A percentile compares a stretch with the other conserved stretches of the same genome.
Evolutionary conservation across 148 eudicot genomes (phyloP).

Genomic region (Heliamphora exappendiculata): DNA sequence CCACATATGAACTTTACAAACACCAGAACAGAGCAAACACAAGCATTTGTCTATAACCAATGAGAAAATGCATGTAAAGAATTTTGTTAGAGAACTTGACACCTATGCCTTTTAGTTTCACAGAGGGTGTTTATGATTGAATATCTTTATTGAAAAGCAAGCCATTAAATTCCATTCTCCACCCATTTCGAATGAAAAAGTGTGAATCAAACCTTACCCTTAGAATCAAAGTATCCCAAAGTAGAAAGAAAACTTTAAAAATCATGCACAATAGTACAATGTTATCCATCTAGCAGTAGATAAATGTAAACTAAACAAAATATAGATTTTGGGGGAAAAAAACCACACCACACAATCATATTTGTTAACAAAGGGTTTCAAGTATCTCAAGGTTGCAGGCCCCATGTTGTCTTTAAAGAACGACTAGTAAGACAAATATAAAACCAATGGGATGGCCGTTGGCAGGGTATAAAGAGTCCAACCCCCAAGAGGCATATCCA

Average conservation of each 20-base stretch:
- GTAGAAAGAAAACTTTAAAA: constrained; percentile 8
- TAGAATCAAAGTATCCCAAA: not conserved
- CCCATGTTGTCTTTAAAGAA: constrained; percentile 4
- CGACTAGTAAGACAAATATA: constrained; percentile 2
- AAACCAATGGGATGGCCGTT: constrained; percentile 7
- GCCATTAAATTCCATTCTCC: too few species aligned
- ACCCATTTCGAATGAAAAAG: too few species aligned
- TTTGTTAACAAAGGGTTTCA: not conserved
- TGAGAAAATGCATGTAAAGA: not conserved
- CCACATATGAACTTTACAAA: not conserved
- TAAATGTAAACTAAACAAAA: not conserved
- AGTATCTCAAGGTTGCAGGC: constrained; percentile 17
- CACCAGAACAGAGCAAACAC: not conserved
- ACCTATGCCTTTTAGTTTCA: not conserved
- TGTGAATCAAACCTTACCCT: too few species aligned
- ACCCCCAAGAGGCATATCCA: constrained; percentile 23
- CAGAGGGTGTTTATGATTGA: not conserved
- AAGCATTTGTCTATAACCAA: not conserved
- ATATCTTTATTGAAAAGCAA: not conserved
- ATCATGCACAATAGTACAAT: not conserved
- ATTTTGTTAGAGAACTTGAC: not conserved
- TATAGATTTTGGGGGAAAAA: not conserved
- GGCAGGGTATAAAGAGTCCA: constrained; percentile 11
- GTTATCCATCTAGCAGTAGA: constrained; percentile 1
- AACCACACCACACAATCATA: constrained; percentile 15